Evolutionary conservation across 2,329 filamentous ascomycete species (phyloP), one percentile per base, ranked within the genome.

Genomic region (Ascosphaera apis): DNA sequence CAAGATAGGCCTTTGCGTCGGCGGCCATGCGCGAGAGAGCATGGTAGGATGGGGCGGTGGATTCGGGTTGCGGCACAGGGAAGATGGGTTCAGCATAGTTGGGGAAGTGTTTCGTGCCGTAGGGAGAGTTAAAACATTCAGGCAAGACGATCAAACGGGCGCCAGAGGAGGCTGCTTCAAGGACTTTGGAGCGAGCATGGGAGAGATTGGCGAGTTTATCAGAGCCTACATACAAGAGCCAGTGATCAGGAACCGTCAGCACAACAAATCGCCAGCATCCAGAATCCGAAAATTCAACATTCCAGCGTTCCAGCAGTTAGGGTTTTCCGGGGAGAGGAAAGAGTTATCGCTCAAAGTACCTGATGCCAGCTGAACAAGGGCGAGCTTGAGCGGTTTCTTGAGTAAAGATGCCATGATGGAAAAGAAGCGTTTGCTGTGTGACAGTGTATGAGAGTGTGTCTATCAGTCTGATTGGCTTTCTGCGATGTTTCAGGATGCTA

Each of bases 111-210:
- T 82, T 67, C 44, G 74, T 83, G 45, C 88, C 88, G 57, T 98
- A 98, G 6, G 88, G 88, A 31, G 80, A 91, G 63, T 98, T 98
- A 72, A 98, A 98, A 66, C 88, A 98, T 62, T 98, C 88, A 25
- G 88, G 88, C 13, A 98, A 69, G 23, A 95, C 82, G 44, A 95
- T 75, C 40, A 98, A 72, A 39, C 78, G 72, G 40, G 86, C 82
- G 45, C 86, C 86, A 3, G 61, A 61, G 17, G 62, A 55, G 16
- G 82, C 76, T 3, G 88, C 86, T 53, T 82, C 74, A 42, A 82
- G 67, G 39, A 95, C 83, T 53, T 88, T 84, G 31, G 66, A 64
- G 39, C 79, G 76, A 9, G 88, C 86, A 53, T 76, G 76, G 15
- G 66, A 52, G 42, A 98, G 80, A 58, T 98, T 98, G 44, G 67